Conservation (phyloP, 768 basidiomycete species). For the Vararia minispora region DNA sequence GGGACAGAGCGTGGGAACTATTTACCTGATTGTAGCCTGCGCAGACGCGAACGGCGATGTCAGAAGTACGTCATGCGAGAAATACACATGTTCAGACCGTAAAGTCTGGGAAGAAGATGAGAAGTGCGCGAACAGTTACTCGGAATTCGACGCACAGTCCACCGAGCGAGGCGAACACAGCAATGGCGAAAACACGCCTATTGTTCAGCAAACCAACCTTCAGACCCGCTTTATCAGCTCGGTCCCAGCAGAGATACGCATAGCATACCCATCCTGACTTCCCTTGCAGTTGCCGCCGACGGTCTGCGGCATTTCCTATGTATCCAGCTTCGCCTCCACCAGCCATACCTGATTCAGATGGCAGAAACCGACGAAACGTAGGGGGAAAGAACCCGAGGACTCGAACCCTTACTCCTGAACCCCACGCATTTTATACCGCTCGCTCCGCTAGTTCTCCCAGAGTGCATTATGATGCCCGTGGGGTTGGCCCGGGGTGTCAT, state of each 20-base stretch:
- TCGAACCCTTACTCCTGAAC: background rate
- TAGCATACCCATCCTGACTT: slow-evolving; percentile 52
- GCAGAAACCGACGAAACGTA: background rate
- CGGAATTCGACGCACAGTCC: too few relatives aligned
- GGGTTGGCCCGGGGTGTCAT: too few relatives aligned
- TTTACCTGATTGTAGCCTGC: slow-evolving; percentile 55
- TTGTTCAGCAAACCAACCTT: slow-evolving; percentile 61
- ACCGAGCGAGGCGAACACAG: slow-evolving; percentile 71
- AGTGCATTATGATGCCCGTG: too few relatives aligned
- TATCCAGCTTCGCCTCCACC: slow-evolving; percentile 1
- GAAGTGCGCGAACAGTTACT: slow-evolving; percentile 18
- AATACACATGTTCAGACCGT: slow-evolving; percentile 30
- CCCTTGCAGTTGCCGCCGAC: slow-evolving; percentile 46
- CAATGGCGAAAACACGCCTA: slow-evolving; percentile 49
- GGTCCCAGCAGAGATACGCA: slow-evolving; percentile 2
- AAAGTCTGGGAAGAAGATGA: slow-evolving; percentile 32
- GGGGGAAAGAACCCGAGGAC: background rate
- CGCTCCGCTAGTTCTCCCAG: too few relatives aligned
- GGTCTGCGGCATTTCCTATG: slow-evolving; percentile 24
- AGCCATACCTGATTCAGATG: background rate
- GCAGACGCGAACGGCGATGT: slow-evolving; percentile 1
- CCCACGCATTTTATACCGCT: background rate
- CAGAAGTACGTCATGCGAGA: background rate
- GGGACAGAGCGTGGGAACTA: background rate
- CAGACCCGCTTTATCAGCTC: slow-evolving; percentile 5